Conservation (phyloP, 768 basidiomycete species). For the Rhodotorula kratochvilovae region DNA sequence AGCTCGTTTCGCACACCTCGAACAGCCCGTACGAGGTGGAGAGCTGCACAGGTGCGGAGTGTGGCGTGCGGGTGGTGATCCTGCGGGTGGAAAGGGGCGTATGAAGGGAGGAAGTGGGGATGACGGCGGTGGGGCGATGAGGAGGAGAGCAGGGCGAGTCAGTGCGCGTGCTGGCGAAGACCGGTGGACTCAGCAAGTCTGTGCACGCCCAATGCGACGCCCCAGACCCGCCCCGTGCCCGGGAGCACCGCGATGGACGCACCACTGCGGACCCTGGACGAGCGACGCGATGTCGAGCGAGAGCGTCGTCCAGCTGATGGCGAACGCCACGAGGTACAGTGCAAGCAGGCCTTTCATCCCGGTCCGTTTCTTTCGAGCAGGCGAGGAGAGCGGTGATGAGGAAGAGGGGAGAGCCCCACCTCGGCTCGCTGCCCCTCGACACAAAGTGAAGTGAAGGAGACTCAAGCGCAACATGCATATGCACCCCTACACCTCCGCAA, state of each 20-base stretch:
- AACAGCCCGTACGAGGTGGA: conserved; percentile 8
- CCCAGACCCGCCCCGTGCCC: too few relatives aligned
- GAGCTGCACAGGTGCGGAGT: not conserved
- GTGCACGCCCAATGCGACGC: too few relatives aligned
- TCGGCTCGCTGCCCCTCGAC: too few relatives aligned
- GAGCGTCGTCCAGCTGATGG: conserved; percentile 1
- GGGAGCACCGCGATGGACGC: too few relatives aligned
- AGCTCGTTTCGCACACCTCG: not conserved
- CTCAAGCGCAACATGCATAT: not conserved
- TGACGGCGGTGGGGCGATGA: too few relatives aligned
- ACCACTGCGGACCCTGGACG: not conserved
- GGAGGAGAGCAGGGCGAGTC: too few relatives aligned
- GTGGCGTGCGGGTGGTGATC: not conserved
- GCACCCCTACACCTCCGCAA: not conserved
- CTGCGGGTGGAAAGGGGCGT: not conserved
- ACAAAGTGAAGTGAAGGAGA: too few relatives aligned
- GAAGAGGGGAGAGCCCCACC: not conserved
- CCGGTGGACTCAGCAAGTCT: too few relatives aligned
- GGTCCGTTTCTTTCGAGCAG: not conserved
- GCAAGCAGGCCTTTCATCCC: conserved; percentile 16
- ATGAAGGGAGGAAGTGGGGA: not conserved
- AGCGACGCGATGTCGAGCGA: not conserved
- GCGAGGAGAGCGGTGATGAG: not conserved
- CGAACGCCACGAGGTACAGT: conserved; percentile 9
- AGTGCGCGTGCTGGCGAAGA: too few relatives aligned